These are phyloP conservation scores for Yamadazyma songkhlaensis DNA, from an alignment of 1,139 yeast genomes.

Conservation along the genomic window DNA sequence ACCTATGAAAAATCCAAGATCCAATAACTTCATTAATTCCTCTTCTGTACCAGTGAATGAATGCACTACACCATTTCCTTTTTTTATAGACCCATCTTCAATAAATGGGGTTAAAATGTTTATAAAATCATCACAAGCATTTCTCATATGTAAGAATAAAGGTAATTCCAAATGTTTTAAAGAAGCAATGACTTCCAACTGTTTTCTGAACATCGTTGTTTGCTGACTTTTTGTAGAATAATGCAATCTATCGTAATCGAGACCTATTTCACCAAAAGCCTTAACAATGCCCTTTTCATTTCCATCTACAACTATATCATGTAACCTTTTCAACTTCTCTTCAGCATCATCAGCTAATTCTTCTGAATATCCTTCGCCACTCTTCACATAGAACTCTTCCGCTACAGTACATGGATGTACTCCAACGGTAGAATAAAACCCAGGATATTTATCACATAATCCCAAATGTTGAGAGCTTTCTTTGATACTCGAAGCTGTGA, in stretches of 20 bases:
- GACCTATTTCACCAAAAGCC: constrained; percentile 91
- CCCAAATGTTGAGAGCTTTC: constrained; percentile 54
- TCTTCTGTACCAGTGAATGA: constrained; percentile 85
- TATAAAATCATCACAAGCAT: constrained; percentile 80
- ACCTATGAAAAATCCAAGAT: constrained; percentile 69
- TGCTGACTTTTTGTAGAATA: constrained; percentile 72
- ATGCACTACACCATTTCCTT: constrained; percentile 74
- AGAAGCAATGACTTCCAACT: constrained; percentile 59
- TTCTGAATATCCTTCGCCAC: constrained; percentile 20
- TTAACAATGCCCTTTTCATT: constrained; percentile 48
- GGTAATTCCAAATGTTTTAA: constrained; percentile 58
- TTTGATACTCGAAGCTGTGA: constrained; percentile 76
- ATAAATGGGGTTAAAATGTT: constrained; percentile 56
- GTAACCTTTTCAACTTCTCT: constrained; percentile 46
- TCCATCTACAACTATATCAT: constrained; percentile 49
- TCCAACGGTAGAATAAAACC: constrained; percentile 73
- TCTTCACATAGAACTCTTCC: constrained; percentile 43
- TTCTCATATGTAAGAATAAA: constrained; percentile 84
- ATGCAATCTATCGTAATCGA: constrained; percentile 87
- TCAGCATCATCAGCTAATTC: constrained; percentile 22
- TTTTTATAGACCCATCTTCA: constrained; percentile 32
- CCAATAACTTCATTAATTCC: constrained; percentile 54
- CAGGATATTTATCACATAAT: constrained; percentile 27
- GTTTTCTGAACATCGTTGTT: constrained; percentile 61
- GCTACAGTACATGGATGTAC: constrained; percentile 91